Conservation (phyloP, 495 filamentous ascomycete genomes). For the Lepraria neglecta region DNA sequence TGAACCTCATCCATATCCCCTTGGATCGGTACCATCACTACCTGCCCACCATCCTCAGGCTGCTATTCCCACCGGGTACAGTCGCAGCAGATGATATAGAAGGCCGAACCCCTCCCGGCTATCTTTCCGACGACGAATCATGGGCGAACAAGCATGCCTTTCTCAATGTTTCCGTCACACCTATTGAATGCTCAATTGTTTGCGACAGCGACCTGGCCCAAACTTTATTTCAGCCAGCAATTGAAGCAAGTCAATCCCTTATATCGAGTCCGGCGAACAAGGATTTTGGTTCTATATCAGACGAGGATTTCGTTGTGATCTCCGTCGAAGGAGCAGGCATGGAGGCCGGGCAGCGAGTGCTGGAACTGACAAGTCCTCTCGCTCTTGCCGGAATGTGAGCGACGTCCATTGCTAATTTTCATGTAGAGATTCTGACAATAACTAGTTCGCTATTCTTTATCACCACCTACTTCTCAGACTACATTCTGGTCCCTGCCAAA, state of each 20-base stretch:
- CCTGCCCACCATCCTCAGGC: conserved; percentile 71
- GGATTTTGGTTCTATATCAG: conserved; percentile 51
- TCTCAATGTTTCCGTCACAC: conserved; percentile 87
- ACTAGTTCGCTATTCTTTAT: conserved; percentile 90
- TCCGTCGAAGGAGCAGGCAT: conserved; percentile 82
- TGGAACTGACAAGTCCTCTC: conserved; percentile 85
- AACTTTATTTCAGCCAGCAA: conserved; percentile 65
- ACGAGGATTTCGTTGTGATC: conserved; percentile 80
- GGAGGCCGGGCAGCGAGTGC: conserved; percentile 87
- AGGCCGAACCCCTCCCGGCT: conserved; percentile 23
- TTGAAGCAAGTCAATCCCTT: conserved; percentile 41
- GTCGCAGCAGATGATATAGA: conserved; percentile 23
- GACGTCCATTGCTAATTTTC: background rate
- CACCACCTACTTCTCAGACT: conserved; percentile 96
- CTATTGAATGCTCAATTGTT: conserved; percentile 87
- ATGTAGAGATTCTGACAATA: conserved; percentile 7
- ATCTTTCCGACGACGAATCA: background rate
- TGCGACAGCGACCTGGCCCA: conserved; percentile 68
- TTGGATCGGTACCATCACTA: conserved; percentile 73
- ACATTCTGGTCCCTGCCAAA: conserved; percentile 81
- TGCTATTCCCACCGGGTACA: conserved; percentile 61
- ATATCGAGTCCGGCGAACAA: conserved; percentile 11
- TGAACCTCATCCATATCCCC: conserved; percentile 89
- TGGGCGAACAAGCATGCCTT: conserved; percentile 54
- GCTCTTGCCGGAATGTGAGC: conserved; percentile 84